Base-by-base conservation (phyloP, 2,329 filamentous ascomycete genomes). In the Cercospora sp. region DNA sequence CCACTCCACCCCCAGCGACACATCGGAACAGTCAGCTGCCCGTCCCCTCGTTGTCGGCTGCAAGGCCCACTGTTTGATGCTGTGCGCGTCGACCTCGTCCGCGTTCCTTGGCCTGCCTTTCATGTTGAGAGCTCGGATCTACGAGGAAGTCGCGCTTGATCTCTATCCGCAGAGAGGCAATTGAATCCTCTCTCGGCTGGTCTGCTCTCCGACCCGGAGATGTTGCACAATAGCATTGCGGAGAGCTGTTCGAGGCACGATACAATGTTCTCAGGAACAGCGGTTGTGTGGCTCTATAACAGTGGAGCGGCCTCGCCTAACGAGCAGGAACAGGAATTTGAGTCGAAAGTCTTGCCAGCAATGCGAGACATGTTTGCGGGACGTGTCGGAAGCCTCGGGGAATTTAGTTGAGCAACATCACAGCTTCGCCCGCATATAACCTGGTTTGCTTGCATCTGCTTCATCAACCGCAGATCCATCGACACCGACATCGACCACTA, bases 401-500 rank as follows among this genome's bases (percentile, higher is more conserved):
- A 8, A n/a, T 42, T 3, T 3, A 13, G 2, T 30, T 30, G 20
- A 55, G 23, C 28, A 59, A 20, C n/a, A 18, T 60, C 57, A 74
- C 51, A 74, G 28, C 67, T 73, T 74, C 36, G 72, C 72, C 53
- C 70, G 68, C 63, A 70, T 68, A 26, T 65, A 64, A 6, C 66
- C 67, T 33, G 62, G 66, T 26, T 63, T 66, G 45, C 66, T 66
- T 30, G 64, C 65, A 33, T 67, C 66, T 2, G 31, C 48, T 73
- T 73, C 64, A 55, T 73, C 67, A 72, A 77, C 75, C 6, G 23
- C 26, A 23, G 26, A 16, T 30, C 4, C 20, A 39, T 18, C 33
- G 23, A 23, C 16, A 18, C 62, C 62, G 28, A 64, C 33, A 71
- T 76, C 72, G 73, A 77, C 75, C 8, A 65, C 67, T 20, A 76